Evolutionary conservation across 306 rosid genomes (phyloP), one percentile per base, ranked within the genome.

Genomic region (Quercus wislizeni): DNA sequence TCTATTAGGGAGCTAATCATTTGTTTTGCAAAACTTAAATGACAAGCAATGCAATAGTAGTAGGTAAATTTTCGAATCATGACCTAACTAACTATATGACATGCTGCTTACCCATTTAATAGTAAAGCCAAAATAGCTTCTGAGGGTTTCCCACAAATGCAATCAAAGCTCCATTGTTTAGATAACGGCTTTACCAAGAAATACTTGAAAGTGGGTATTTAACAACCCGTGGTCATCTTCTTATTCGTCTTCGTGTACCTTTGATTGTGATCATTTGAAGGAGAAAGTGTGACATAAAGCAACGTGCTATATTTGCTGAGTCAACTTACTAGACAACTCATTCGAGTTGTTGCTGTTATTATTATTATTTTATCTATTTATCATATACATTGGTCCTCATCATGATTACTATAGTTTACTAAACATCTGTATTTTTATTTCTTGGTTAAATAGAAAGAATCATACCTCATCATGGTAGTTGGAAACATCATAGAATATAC

Each of bases 11-110:
- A 81, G 6, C 55, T 28, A 54, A 80, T 83, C 74, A 64, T 78
- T 52, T 33, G 35, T 55, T 57, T 67, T 80, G 41, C 73, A 69
- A 81, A 74, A 85, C 98, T 90, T 91, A 21, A 89, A 85, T 18
- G 57, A 76, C 63, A 93, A 93, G 98, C 88, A 83, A 84, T 74
- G 63, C 73, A 57, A 15, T 38, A 54, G 64, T 67, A 61, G 85
- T 88, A 73, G 85, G 85, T 88, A 83, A 65, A 85, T 80, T 79
- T 86, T 80, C 58, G 61, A 82, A 81, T 69, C 83, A 86, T 71
- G 87, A 93, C 93, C 98, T 83, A 91, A 91, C 98, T 58, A 87
- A 80, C 84, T 86, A 30, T 17, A 78, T 76, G 97, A 90, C 97
- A 79, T 88, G 77, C 57, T 73, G 90, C 97, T 91, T 74, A 93